A percentile compares a stretch with the other conserved stretches of the same genome.
phyloP scores from a whole-genome alignment of 73 alveolate species.

The Stentor roeselii region DNA sequence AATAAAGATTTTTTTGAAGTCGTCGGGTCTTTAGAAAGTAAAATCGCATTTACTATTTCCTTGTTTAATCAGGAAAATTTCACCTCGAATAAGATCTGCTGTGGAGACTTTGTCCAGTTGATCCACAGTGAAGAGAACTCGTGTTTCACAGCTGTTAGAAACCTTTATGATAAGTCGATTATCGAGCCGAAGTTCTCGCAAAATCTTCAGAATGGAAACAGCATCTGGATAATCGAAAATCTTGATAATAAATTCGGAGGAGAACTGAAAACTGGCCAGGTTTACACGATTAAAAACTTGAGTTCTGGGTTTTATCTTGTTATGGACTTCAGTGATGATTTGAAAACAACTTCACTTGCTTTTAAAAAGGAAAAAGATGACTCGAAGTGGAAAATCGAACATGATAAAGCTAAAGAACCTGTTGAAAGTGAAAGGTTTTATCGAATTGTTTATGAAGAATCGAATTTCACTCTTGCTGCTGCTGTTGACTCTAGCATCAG shows the following conservation, averaged over 20 bases:
- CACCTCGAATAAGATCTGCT: not conserved
- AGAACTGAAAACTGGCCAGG: not conserved
- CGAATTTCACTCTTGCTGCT: not conserved
- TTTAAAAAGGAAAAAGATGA: not conserved
- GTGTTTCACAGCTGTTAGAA: not conserved
- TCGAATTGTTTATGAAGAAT: not conserved
- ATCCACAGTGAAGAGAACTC: slow-evolving; percentile 1
- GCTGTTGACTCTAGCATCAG: not conserved
- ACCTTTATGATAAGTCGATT: not conserved
- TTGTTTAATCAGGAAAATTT: not conserved
- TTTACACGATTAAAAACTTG: not conserved
- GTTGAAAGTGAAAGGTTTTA: slow-evolving; percentile 3
- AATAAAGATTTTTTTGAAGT: too few relatives aligned
- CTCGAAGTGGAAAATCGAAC: not conserved
- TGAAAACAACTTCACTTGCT: not conserved
- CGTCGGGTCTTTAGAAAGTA: not conserved
- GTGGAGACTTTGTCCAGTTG: not conserved
- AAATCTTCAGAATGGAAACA: not conserved
- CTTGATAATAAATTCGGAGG: slow-evolving; percentile 4
- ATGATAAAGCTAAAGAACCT: not conserved
- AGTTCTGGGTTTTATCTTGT: not conserved
- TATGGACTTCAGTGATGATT: not conserved
- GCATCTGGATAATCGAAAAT: slow-evolving; percentile 10
- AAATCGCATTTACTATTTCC: not conserved
- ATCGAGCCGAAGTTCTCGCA: not conserved